Evolutionary conservation across 1,139 yeast species (phyloP).

Genomic region (Pichia sp.): DNA sequence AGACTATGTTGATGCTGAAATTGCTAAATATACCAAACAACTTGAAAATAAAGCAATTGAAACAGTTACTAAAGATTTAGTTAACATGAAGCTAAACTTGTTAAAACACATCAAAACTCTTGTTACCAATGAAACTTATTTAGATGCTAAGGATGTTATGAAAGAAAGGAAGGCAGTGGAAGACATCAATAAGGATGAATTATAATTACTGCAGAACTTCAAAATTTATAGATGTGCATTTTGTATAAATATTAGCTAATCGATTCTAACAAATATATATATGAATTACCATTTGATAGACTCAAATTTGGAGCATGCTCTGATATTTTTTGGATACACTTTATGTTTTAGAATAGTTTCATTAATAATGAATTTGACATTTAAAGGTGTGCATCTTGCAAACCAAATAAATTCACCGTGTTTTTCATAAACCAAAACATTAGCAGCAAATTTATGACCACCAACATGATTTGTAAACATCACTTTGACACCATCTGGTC

Average conservation of each 20-base stretch:
- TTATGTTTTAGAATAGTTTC: slow-evolving; percentile 63
- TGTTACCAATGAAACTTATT: slow-evolving; percentile 19
- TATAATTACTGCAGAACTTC: slow-evolving; percentile 5
- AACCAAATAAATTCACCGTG: slow-evolving; percentile 81
- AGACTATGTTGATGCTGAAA: slow-evolving; percentile 45
- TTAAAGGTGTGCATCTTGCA: slow-evolving; percentile 75
- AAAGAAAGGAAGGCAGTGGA: slow-evolving; percentile 10
- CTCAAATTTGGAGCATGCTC: slow-evolving; percentile 51
- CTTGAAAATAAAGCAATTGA: slow-evolving; percentile 27
- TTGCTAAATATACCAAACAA: slow-evolving; percentile 43
- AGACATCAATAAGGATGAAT: slow-evolving; percentile 14
- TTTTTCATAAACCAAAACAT: slow-evolving; percentile 66
- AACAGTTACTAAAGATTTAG: slow-evolving; percentile 35
- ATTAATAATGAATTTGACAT: slow-evolving; percentile 66
- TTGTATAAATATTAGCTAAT: neutral
- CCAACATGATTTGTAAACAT: slow-evolving; percentile 81
- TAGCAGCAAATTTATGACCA: slow-evolving; percentile 92
- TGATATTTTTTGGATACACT: slow-evolving; percentile 66
- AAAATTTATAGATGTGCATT: neutral
- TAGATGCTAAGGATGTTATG: slow-evolving; percentile 11
- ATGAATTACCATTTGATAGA: slow-evolving; percentile 46
- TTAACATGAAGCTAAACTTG: slow-evolving; percentile 44
- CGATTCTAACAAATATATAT: neutral
- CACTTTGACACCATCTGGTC: slow-evolving; percentile 70
- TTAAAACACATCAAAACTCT: slow-evolving; percentile 32